Evolutionary conservation across 2,329 filamentous ascomycete genomes (phyloP).

Genomic region (Colletotrichum higginsianum): DNA sequence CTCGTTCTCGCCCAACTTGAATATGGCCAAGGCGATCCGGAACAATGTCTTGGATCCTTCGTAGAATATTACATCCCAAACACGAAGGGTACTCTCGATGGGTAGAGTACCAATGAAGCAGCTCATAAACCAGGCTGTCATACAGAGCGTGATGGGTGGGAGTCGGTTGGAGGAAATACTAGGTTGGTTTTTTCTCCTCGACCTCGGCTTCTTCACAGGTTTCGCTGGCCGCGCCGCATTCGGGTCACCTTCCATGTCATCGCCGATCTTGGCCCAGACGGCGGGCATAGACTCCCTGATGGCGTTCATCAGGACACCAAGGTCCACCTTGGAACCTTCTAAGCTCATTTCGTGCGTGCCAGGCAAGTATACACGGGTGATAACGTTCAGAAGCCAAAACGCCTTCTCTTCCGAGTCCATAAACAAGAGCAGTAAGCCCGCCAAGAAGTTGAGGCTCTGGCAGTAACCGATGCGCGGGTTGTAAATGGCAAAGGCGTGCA

Average conservation of each 20-base stretch:
- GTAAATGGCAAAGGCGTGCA: slow-evolving; percentile 91
- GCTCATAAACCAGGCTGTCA: slow-evolving; percentile 98
- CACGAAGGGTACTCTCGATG: slow-evolving; percentile 90
- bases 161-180: slow-evolving; percentile 69
- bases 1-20: slow-evolving; percentile 87
- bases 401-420: slow-evolving; percentile 89
- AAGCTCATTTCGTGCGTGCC: slow-evolving; percentile 93
- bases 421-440: slow-evolving; percentile 90
- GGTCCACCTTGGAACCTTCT: slow-evolving; percentile 92
- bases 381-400: slow-evolving; percentile 94
- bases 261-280: slow-evolving; percentile 90
- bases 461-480: slow-evolving; percentile 95
- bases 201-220: slow-evolving; percentile 49
- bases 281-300: slow-evolving; percentile 86
- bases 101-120: slow-evolving; percentile 94
- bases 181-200: slow-evolving; percentile 57
- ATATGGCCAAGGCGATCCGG: slow-evolving; percentile 89
- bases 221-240: slow-evolving; percentile 53
- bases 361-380: slow-evolving; percentile 89
- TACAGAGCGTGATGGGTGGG: slow-evolving; percentile 91
- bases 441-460: slow-evolving; percentile 95
- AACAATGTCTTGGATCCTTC: slow-evolving; percentile 96
- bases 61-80: slow-evolving; percentile 97
- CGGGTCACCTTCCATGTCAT: slow-evolving; percentile 74
- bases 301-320: slow-evolving; percentile 91